Evolutionary conservation across 768 basidiomycete genomes (phyloP).

Genomic region (Naganishia randhawae): DNA sequence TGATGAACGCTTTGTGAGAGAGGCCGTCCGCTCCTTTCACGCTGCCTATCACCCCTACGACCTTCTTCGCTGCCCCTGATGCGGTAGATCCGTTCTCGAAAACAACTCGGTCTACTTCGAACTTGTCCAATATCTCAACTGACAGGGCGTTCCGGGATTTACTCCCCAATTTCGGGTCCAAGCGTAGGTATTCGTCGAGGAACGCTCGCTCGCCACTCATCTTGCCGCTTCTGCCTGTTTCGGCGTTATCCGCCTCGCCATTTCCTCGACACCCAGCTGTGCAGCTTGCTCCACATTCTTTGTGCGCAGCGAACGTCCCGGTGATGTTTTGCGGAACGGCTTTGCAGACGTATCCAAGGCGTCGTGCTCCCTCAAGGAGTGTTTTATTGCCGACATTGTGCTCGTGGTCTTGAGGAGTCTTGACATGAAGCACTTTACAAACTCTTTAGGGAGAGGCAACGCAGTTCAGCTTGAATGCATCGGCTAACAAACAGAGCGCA

Average conservation of each 20-base stretch:
- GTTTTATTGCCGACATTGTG: slow-evolving; percentile 34
- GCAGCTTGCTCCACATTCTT: slow-evolving; percentile 24
- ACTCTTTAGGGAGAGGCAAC: slow-evolving; percentile 9
- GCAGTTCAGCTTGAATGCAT: neutral
- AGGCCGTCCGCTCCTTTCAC: slow-evolving; percentile 14
- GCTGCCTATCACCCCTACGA: slow-evolving; percentile 26
- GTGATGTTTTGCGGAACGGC: slow-evolving; percentile 26
- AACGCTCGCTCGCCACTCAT: slow-evolving; percentile 26
- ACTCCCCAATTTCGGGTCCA: neutral
- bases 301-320: slow-evolving; percentile 21
- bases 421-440: slow-evolving; percentile 16
- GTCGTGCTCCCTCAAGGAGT: slow-evolving; percentile 30
- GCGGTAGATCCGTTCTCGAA: neutral
- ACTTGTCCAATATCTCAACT: slow-evolving; percentile 34
- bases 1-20: slow-evolving; percentile 2
- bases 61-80: slow-evolving; percentile 11
- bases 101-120: slow-evolving; percentile 22
- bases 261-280: slow-evolving; percentile 23
- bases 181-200: slow-evolving; percentile 5
- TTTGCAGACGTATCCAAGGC: slow-evolving; percentile 23
- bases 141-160: slow-evolving; percentile 21
- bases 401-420: slow-evolving; percentile 23
- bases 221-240: slow-evolving; percentile 19
- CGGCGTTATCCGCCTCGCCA: slow-evolving; percentile 1
- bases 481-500: neutral